Evolutionary conservation across 495 filamentous ascomycete genomes (phyloP).

Genomic region (Lineolata rhizophorae): DNA sequence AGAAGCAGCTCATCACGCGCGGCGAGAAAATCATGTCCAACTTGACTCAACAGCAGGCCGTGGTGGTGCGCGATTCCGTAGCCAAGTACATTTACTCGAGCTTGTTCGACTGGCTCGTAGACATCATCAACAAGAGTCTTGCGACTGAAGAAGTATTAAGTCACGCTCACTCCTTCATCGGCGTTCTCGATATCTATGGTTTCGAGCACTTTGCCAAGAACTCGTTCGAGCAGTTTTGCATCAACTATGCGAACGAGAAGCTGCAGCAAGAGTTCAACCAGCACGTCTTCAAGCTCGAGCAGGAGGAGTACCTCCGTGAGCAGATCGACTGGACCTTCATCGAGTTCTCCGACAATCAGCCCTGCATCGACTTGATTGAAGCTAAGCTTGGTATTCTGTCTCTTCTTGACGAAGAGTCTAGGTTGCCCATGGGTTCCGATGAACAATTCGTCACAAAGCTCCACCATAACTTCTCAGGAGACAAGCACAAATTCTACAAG

Average conservation of each 20-base stretch:
- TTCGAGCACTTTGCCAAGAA: constrained; percentile 99
- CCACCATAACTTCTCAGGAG: constrained; percentile 74
- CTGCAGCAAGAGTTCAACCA: constrained; percentile 98
- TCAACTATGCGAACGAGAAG: constrained; percentile 99
- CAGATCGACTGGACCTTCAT: constrained; percentile 99
- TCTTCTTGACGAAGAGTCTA: constrained; percentile 86
- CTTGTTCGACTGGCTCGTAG: constrained; percentile 95
- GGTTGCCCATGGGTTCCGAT: constrained; percentile 90
- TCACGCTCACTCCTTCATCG: constrained; percentile 82
- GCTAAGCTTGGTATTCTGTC: constrained; percentile 85
- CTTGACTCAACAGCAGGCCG: constrained; percentile 77
- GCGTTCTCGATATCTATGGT: constrained; percentile 98
- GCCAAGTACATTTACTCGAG: constrained; percentile 98
- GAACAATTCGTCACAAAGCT: constrained; percentile 96
- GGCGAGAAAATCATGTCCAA: constrained; percentile 97
- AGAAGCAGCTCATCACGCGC: constrained; percentile 92
- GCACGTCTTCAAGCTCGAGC: constrained; percentile 98
- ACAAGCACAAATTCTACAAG: constrained; percentile 96
- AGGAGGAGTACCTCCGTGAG: constrained; percentile 93
- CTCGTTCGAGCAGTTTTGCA: constrained; percentile 99
- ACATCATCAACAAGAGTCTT: constrained; percentile 76
- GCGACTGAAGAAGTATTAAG: constrained; percentile 72
- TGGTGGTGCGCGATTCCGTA: constrained; percentile 90
- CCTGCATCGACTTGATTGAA: constrained; percentile 98
- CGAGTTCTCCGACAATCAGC: constrained; percentile 98